phyloP scores from a whole-genome alignment of 192 early-diverging fungal species.

The Umbelopsis isabellina region DNA sequence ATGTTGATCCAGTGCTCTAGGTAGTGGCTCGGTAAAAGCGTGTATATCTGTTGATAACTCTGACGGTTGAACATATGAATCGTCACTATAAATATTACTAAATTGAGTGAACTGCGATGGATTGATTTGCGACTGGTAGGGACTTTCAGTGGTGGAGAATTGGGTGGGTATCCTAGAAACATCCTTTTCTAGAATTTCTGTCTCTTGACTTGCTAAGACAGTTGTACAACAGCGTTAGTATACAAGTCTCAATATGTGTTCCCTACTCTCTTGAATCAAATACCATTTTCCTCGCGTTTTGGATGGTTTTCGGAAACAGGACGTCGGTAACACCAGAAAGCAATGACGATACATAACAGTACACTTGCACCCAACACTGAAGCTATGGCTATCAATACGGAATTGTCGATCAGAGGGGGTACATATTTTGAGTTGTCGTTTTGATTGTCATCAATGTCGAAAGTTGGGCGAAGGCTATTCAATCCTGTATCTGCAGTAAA shows the following conservation, averaged over 20 bases:
- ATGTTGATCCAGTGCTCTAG: neutral
- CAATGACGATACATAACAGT: neutral
- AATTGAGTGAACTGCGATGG: conserved; percentile 11
- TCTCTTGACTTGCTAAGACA: neutral
- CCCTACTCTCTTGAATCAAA: neutral
- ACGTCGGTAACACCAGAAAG: neutral
- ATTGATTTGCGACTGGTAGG: neutral
- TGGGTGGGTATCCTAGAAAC: neutral
- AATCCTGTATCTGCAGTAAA: neutral
- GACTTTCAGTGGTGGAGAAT: neutral
- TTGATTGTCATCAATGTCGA: too few relatives aligned
- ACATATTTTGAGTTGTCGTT: neutral
- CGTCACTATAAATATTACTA: conserved; percentile 3
- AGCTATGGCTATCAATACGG: neutral
- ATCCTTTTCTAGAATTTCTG: neutral
- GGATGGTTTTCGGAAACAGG: neutral
- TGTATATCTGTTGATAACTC: neutral
- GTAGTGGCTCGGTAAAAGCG: neutral
- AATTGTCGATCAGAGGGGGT: neutral
- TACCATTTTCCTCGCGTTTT: neutral
- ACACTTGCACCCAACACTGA: neutral
- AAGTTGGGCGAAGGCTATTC: neutral
- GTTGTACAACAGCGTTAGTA: neutral
- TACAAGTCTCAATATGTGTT: neutral
- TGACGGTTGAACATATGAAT: neutral